Evolutionary conservation across 768 basidiomycete species (phyloP).

Genomic region (Leccinum incarnatum): DNA sequence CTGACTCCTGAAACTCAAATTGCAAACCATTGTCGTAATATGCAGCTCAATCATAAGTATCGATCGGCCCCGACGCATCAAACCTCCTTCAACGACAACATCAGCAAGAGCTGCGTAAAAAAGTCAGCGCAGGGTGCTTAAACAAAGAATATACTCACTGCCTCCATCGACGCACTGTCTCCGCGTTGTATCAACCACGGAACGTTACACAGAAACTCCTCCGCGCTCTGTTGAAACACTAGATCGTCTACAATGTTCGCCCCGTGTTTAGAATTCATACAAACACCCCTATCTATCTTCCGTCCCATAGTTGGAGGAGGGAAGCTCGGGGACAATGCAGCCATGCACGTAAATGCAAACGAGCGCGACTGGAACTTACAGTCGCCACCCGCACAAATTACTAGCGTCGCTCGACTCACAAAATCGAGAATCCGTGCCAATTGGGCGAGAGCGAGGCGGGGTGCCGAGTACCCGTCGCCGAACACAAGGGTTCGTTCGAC

Average conservation of each 20-base stretch:
- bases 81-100: too few relatives aligned
- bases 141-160: slow-evolving; percentile 2
- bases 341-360: slow-evolving; percentile 13
- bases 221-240: slow-evolving; percentile 10
- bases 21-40: too few relatives aligned
- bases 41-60: too few relatives aligned
- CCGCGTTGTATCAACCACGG: slow-evolving; percentile 1
- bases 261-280: neutral
- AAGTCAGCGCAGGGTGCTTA: neutral
- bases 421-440: slow-evolving; percentile 8
- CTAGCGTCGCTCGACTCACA: slow-evolving; percentile 1
- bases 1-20: too few relatives aligned
- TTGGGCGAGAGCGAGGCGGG: slow-evolving; percentile 1
- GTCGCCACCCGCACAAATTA: slow-evolving; percentile 8
- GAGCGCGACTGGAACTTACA: slow-evolving; percentile 14
- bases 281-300: neutral
- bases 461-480: neutral
- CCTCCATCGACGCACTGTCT: neutral
- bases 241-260: slow-evolving; percentile 1
- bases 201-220: slow-evolving; percentile 8
- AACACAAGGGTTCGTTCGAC: slow-evolving; percentile 6
- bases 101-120: neutral
- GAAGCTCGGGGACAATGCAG: neutral
- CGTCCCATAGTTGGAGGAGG: neutral
- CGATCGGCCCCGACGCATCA: too few relatives aligned